Evolutionary conservation across 2,329 filamentous ascomycete genomes (phyloP).

Genomic region (Nemania sp.): DNA sequence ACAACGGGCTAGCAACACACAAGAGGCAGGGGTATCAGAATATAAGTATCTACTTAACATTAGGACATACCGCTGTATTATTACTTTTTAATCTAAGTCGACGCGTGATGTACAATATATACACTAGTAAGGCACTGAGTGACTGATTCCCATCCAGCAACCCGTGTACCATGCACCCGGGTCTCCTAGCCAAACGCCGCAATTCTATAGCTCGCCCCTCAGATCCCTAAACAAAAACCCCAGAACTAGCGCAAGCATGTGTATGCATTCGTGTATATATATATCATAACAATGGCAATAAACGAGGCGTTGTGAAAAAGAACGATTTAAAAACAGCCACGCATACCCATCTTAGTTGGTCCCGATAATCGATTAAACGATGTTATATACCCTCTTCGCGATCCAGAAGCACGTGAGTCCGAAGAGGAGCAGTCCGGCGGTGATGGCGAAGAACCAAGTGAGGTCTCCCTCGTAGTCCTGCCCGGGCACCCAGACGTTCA

Average conservation of each 20-base stretch:
- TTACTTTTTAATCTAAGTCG: background rate
- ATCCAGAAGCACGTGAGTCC: conserved; percentile 83
- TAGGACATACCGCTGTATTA: background rate
- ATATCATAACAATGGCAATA: background rate
- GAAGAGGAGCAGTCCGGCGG: conserved; percentile 80
- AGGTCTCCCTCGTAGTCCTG: conserved; percentile 83
- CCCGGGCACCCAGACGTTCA: conserved; percentile 97
- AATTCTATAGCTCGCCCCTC: background rate
- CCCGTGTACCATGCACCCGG: background rate
- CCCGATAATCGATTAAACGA: conserved; percentile 52
- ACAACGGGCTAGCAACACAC: no score
- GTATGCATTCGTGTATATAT: conserved; percentile 24
- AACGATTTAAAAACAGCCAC: background rate
- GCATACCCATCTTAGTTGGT: background rate
- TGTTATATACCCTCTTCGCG: conserved; percentile 85
- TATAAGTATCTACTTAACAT: no score
- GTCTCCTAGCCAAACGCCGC: background rate
- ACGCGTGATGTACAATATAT: background rate
- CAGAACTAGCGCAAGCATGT: conserved; percentile 13
- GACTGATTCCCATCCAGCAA: background rate
- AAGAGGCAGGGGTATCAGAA: no score
- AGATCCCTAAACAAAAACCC: background rate
- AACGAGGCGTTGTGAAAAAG: background rate
- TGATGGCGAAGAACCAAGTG: conserved; percentile 80
- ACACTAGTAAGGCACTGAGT: background rate